Conservation (phyloP, 805 yeast genomes). For the Ogataea neopini region DNA sequence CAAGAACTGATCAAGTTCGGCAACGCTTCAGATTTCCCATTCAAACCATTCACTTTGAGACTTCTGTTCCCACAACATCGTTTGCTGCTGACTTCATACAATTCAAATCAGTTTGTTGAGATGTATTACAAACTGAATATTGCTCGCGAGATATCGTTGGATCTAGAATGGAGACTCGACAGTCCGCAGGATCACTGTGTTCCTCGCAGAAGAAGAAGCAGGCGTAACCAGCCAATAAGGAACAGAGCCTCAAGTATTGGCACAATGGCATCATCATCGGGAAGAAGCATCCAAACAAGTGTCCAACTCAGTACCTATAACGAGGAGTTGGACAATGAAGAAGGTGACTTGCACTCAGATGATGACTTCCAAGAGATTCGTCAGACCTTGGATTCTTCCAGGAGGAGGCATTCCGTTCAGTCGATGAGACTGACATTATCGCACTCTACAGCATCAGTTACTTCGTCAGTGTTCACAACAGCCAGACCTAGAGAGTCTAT, state of each 20-base stretch:
- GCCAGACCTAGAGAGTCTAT: not conserved
- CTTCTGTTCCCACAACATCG: constrained; percentile 32
- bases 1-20: constrained; percentile 36
- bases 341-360: constrained; percentile 2
- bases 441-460: constrained; percentile 4
- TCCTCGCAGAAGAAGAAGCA: constrained; percentile 28
- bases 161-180: constrained; percentile 28
- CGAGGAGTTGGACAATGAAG: constrained; percentile 5
- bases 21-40: constrained; percentile 32
- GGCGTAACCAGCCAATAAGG: not conserved
- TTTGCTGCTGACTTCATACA: constrained; percentile 30
- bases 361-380: constrained; percentile 2
- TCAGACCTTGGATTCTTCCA: not conserved
- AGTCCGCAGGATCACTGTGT: constrained; percentile 32
- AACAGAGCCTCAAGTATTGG: constrained; percentile 11
- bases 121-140: constrained; percentile 35
- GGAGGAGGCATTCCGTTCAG: not conserved
- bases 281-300: constrained; percentile 5
- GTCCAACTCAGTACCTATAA: not conserved
- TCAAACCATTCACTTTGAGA: constrained; percentile 34
- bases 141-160: constrained; percentile 35
- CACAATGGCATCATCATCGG: constrained; percentile 7
- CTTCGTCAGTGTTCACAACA: constrained; percentile 10
- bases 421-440: not conserved
- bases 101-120: constrained; percentile 28